Evolutionary conservation across 164 flowering plant species (phyloP).

Genomic region (Chimonanthus praecox): DNA sequence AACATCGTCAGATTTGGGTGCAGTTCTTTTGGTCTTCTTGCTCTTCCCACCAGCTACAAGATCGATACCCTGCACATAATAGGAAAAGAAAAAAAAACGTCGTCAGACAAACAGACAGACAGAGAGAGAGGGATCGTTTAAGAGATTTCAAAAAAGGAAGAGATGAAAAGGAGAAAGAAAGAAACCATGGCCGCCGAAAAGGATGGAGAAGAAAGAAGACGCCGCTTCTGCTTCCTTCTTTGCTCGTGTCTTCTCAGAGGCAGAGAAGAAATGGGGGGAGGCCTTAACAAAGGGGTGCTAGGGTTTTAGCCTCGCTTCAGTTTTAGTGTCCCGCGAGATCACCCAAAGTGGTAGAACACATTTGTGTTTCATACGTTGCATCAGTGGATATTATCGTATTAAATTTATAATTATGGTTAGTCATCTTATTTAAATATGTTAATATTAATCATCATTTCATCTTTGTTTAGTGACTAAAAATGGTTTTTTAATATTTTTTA

Average conservation of each 20-base stretch:
- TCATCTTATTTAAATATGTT: no score
- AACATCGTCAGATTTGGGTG: conserved; percentile 13
- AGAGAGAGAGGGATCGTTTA: background rate
- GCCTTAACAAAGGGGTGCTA: background rate
- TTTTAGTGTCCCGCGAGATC: no score
- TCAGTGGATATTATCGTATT: no score
- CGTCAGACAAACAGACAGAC: no score
- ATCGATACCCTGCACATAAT: conserved; percentile 7
- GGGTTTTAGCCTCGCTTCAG: background rate
- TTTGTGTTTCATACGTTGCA: no score
- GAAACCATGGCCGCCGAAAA: background rate
- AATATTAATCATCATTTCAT: no score
- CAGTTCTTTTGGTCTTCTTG: conserved; percentile 9
- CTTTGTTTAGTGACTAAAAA: no score
- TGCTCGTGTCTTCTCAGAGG: background rate
- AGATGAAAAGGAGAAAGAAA: background rate
- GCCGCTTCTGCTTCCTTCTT: no score
- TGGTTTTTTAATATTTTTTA: no score
- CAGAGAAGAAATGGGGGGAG: background rate
- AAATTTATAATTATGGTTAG: no score
- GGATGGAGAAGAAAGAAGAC: background rate
- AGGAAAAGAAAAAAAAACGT: background rate
- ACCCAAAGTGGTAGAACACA: no score
- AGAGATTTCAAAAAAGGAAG: background rate
- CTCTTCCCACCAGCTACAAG: conserved; percentile 34